Percentiles rank a stretch among this genome's conserved stretches.
Conservation (phyloP, 2,329 filamentous ascomycete species). For the Macroventuria anomochaeta region DNA sequence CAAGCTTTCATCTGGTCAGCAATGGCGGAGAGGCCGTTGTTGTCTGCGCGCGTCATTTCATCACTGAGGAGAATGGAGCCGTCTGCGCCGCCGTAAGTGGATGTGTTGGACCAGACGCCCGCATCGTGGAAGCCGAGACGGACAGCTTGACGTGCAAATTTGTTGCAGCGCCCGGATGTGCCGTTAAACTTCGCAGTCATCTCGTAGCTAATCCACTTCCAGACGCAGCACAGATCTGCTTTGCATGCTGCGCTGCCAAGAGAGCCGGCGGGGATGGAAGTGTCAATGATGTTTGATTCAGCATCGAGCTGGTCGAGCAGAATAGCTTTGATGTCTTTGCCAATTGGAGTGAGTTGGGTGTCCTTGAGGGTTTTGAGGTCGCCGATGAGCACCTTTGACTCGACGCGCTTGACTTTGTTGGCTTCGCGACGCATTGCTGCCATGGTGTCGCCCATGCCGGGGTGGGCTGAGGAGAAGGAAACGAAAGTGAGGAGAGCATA, state of each 20-base stretch:
- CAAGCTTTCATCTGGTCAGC: conserved; percentile 13
- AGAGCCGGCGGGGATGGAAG: conserved; percentile 17
- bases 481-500: conserved; percentile 13
- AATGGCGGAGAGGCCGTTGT: conserved; percentile 32
- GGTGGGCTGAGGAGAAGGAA: conserved; percentile 19
- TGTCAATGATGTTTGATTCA: conserved; percentile 11
- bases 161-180: conserved; percentile 32
- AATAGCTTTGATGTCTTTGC: conserved; percentile 29
- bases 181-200: conserved; percentile 27
- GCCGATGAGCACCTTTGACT: conserved; percentile 29
- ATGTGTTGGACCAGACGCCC: conserved; percentile 27
- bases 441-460: conserved; percentile 26
- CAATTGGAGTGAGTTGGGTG: conserved; percentile 20
- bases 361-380: conserved; percentile 26
- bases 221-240: conserved; percentile 35
- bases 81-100: conserved; percentile 34
- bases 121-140: conserved; percentile 41
- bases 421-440: conserved; percentile 12
- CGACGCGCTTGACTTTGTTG: conserved; percentile 21
- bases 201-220: conserved; percentile 27
- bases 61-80: conserved; percentile 29
- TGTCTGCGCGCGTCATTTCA: conserved; percentile 29
- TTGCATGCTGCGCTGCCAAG: conserved; percentile 27
- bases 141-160: conserved; percentile 29
- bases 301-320: conserved; percentile 27